phyloP scores from a whole-genome alignment of 441 rosid species.

The Breynia disticha region DNA sequence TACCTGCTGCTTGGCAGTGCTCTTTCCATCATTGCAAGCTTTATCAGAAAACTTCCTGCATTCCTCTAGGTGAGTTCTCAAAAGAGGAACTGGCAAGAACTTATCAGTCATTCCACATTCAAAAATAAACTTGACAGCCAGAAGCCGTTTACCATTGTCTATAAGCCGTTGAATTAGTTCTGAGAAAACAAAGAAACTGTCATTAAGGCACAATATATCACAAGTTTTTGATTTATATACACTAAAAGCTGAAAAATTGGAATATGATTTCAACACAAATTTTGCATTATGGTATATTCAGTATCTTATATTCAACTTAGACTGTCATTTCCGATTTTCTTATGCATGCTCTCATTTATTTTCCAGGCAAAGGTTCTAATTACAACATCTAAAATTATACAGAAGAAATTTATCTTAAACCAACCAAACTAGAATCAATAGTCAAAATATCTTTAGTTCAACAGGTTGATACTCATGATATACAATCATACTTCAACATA shows the following conservation, averaged over 20 bases:
- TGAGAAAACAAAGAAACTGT: conserved; percentile 11
- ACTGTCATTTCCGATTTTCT: too few species aligned
- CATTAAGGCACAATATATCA: not conserved
- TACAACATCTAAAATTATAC: too few species aligned
- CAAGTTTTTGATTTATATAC: not conserved
- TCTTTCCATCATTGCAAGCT: conserved; percentile 30
- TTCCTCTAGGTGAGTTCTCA: conserved; percentile 39
- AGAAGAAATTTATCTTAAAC: too few species aligned
- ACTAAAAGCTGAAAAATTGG: not conserved
- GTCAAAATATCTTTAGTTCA: too few species aligned
- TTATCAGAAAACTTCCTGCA: conserved; percentile 22
- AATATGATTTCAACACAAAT: too few species aligned
- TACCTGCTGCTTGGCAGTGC: conserved; percentile 40
- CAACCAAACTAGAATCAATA: too few species aligned
- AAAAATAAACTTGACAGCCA: conserved; percentile 45
- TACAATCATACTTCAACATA: too few species aligned
- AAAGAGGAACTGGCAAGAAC: conserved; percentile 42
- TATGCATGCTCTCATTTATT: too few species aligned
- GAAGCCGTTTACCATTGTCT: conserved; percentile 30
- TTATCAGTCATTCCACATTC: conserved; percentile 50
- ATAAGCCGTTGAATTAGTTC: conserved; percentile 45
- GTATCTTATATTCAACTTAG: too few species aligned
- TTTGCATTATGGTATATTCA: too few species aligned
- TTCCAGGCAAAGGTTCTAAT: too few species aligned
- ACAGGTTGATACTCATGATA: too few species aligned